phyloP scores from a whole-genome alignment of 78 protist species.

The Dictyostelium discoideum region DNA sequence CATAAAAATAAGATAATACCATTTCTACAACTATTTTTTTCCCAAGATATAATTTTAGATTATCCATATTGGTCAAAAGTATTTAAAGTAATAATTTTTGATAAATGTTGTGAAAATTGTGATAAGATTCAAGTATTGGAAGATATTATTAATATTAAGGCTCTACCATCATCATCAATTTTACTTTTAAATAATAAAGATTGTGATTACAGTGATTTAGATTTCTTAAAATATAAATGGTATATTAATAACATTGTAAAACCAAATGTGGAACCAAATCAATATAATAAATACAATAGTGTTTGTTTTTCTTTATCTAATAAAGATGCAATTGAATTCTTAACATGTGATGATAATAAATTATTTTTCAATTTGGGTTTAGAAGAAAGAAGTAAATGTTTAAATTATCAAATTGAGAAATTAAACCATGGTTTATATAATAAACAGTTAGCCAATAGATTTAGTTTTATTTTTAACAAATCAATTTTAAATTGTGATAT shows the following conservation, averaged over 20 bases:
- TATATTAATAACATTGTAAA: not conserved
- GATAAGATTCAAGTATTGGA: not conserved
- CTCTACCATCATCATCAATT: no score
- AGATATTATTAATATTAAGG: not conserved
- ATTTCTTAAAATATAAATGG: not conserved
- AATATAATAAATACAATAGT: no score
- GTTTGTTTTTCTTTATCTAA: not conserved
- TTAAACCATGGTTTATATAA: not conserved
- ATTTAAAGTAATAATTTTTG: no score
- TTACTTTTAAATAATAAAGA: no score
- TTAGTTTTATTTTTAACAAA: not conserved
- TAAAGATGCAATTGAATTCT: not conserved
- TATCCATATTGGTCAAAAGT: not conserved
- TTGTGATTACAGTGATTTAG: not conserved
- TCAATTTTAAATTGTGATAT: not conserved
- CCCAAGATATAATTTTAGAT: not conserved
- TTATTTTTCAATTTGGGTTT: not conserved
- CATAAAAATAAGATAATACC: not conserved
- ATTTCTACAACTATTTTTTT: not conserved
- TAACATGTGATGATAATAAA: not conserved
- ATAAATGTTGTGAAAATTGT: not conserved
- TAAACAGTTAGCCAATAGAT: not conserved
- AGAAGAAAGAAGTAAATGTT: not conserved
- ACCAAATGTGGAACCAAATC: not conserved
- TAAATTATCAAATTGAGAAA: not conserved